Base-by-base conservation (phyloP, 768 basidiomycete species). In the Obba rivulosa region DNA sequence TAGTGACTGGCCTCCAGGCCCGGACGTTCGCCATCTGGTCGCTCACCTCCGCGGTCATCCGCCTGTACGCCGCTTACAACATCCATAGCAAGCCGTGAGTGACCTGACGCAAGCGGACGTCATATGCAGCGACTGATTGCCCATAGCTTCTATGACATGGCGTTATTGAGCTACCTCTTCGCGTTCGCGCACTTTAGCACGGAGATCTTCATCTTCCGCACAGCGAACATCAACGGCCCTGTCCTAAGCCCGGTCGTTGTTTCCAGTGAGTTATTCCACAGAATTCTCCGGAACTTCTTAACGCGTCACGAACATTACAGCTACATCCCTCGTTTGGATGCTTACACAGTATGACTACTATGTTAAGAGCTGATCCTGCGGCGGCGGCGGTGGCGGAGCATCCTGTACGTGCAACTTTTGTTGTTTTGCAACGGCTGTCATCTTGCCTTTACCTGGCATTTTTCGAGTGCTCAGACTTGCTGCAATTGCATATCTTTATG, bases 1-100 rank as follows among this genome's bases (percentile, higher is more conserved):
- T 67, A 95, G 95, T 99, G 10, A 93, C 91, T 7, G 67, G 75
- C 16, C 75, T 98, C 17, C 90, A 94, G 55, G 87, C 90, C 34
- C 79, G 95, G 40, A 89, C 92, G 4, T 96, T 96, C 62, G 94
- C 79, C 1, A 76, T 81, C 1, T 99, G 95, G 95, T 97, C 94
- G 0, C 65, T 95, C 43, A 84, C 87, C 4, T 81, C 91, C 8
- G 90, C 88, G 20, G 69, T 87, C 40, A 81, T 98, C 42, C 83
- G 95, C 31, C 70, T 75, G 41, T 93, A 93, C 57, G 89, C 92
- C 10, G 92, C 95, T 5, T 97, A 93, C 68, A 75, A 97, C 62
- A 87, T 97, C 56, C 71, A 83, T 49, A 74, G 81, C 61, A 90
- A 90, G 69, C 71, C 76, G 95, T 94, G 62, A 55, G 83, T 71